Evolutionary conservation across 768 basidiomycete genomes (phyloP).

Genomic region (Artomyces pyxidatus): DNA sequence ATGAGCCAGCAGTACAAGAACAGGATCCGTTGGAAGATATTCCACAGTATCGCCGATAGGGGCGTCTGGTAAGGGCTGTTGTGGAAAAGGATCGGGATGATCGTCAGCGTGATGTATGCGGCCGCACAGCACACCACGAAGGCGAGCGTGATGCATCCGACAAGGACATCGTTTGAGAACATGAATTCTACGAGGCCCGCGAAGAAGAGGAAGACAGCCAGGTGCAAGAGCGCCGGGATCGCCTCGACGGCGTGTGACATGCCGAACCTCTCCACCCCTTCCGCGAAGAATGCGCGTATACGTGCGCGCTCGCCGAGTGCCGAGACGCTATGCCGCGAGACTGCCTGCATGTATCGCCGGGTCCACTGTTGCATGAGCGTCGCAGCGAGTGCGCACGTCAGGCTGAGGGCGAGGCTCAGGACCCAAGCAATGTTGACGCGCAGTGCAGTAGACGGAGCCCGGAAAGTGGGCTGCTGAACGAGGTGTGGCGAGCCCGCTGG

Average conservation of each 20-base stretch:
- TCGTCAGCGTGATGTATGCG: conserved; percentile 3
- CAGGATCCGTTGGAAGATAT: background rate
- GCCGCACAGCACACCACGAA: background rate
- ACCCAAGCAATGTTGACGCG: conserved; percentile 9
- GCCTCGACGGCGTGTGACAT: conserved; percentile 6
- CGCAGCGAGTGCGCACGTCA: conserved; percentile 7
- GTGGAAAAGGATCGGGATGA: conserved; percentile 2
- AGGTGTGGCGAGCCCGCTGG: too few species aligned
- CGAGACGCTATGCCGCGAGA: too few species aligned
- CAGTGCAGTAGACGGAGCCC: background rate
- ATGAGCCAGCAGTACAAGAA: too few species aligned
- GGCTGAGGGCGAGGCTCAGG: conserved; percentile 7
- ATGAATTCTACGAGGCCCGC: background rate
- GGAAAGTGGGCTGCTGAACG: background rate
- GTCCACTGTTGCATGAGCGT: conserved; percentile 13
- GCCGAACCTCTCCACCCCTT: conserved; percentile 2
- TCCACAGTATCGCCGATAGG: background rate
- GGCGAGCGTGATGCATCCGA: background rate
- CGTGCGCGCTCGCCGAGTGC: conserved; percentile 6
- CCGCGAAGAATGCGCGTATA: conserved; percentile 2
- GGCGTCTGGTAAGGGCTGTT: conserved; percentile 10
- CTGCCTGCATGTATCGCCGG: background rate
- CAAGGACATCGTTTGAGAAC: background rate
- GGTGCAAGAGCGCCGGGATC: conserved; percentile 5
- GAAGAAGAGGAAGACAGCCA: conserved; percentile 8